A percentile compares a stretch with the other conserved stretches of the same genome.
Evolutionary conservation across 2,329 filamentous ascomycete species (phyloP).

Genomic region (Cladophialophora psammophila): DNA sequence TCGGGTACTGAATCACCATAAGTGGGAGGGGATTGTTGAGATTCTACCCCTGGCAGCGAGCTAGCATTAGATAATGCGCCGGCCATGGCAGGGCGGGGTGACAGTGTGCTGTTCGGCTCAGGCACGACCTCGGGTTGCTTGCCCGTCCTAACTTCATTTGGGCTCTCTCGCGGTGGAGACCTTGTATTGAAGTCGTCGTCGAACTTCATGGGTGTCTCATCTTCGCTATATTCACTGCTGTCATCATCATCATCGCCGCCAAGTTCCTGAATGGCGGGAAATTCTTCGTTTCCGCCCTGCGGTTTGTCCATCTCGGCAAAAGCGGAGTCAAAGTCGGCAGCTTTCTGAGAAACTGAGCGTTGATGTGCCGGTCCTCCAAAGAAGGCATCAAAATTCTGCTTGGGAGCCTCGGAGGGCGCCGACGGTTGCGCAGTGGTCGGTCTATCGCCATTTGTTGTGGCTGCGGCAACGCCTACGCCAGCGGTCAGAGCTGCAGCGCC

Average conservation of each 20-base stretch:
- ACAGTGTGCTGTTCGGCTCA: constrained; percentile 8
- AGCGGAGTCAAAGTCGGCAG: constrained; percentile 57
- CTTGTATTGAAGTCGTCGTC: constrained; percentile 88
- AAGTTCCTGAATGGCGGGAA: constrained; percentile 90
- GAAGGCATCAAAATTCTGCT: constrained; percentile 53
- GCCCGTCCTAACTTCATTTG: constrained; percentile 45
- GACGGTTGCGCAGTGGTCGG: constrained; percentile 6
- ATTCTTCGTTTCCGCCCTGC: constrained; percentile 67
- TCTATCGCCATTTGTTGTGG: constrained; percentile 24
- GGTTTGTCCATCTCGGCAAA: constrained; percentile 56
- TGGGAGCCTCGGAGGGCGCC: constrained; percentile 38
- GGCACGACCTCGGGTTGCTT: constrained; percentile 47
- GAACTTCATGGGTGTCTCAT: constrained; percentile 72
- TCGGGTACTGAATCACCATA: constrained; percentile 44
- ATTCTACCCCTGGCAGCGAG: constrained; percentile 57
- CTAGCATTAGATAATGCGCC: constrained; percentile 46
- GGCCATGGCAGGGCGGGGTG: constrained; percentile 48
- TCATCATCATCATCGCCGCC: constrained; percentile 71
- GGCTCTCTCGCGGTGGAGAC: constrained; percentile 49
- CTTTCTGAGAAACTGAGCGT: constrained; percentile 55
- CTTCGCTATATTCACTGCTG: constrained; percentile 78
- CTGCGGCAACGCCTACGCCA: constrained; percentile 13
- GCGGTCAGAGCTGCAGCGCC: constrained; percentile 31
- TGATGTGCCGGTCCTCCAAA: constrained; percentile 54
- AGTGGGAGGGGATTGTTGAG: constrained; percentile 62